A percentile compares a stretch with the other conserved stretches of the same genome.
phyloP scores from a whole-genome alignment of 768 basidiomycete genomes.

The Calocybe gangraenosa region DNA sequence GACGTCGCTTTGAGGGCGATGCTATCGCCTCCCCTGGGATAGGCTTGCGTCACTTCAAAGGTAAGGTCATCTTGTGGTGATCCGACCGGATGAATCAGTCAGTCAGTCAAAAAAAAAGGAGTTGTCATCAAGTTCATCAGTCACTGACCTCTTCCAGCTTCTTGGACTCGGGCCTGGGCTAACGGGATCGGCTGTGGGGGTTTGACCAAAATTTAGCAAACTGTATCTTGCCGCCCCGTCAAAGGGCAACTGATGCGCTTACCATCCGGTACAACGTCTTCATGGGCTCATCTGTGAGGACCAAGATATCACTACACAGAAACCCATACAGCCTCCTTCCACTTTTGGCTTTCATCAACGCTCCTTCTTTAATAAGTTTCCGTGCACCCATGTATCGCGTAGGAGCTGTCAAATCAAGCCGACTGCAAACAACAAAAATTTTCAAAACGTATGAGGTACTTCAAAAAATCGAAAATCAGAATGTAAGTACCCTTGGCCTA shows the following conservation, averaged over 20 bases:
- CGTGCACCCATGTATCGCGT: constrained; percentile 84
- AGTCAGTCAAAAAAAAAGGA: not conserved
- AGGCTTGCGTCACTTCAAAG: constrained; percentile 63
- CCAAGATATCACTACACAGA: constrained; percentile 86
- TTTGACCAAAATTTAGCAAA: constrained; percentile 2
- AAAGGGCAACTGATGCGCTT: not conserved
- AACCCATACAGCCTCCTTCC: constrained; percentile 72
- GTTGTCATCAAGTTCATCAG: not conserved
- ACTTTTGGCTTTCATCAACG: constrained; percentile 78
- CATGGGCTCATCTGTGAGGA: constrained; percentile 72
- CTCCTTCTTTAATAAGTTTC: constrained; percentile 74
- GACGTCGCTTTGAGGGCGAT: constrained; percentile 43
- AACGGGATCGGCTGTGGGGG: constrained; percentile 63
- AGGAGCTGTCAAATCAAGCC: constrained; percentile 86
- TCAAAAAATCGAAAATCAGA: too few species aligned
- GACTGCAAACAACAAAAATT: constrained; percentile 17
- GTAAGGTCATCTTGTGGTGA: constrained; percentile 52
- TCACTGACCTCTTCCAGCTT: constrained; percentile 45
- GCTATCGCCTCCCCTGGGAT: constrained; percentile 71
- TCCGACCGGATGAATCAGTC: constrained; percentile 1
- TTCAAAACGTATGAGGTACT: too few species aligned
- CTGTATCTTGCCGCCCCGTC: too few species aligned
- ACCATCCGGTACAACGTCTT: constrained; percentile 83
- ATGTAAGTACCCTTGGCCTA: constrained; percentile 66
- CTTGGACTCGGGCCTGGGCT: constrained; percentile 58